Percentiles rank a stretch among this genome's conserved stretches.
These are phyloP conservation scores for Rhodotorula sp. DNA, from an alignment of 1,284 basidiomycete species.

Conservation along the genomic window DNA sequence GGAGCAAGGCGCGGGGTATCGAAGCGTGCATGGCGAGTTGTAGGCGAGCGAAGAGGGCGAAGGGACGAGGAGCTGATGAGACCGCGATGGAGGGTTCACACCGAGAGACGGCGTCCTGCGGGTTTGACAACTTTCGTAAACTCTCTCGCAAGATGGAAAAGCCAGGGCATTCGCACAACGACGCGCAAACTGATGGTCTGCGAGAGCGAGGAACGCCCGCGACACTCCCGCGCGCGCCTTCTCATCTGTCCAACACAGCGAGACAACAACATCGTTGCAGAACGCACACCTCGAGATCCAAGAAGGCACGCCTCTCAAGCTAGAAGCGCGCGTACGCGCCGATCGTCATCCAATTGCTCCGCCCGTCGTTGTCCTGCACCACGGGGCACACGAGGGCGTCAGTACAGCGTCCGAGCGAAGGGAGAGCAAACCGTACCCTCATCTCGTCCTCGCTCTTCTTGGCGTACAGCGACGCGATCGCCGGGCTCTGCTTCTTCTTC, in stretches of 20 bases:
- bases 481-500: conserved; percentile 38
- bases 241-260: too few species aligned
- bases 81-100: too few species aligned
- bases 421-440: conserved; percentile 20
- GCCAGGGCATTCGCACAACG: too few species aligned
- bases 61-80: neutral
- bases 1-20: neutral
- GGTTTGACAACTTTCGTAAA: too few species aligned
- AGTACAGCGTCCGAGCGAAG: neutral
- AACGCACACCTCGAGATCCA: too few species aligned
- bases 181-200: too few species aligned
- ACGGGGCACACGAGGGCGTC: neutral
- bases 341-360: conserved; percentile 41
- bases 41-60: neutral
- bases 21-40: too few species aligned
- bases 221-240: too few species aligned
- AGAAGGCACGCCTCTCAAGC: neutral
- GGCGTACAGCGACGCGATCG: conserved; percentile 37
- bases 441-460: conserved; percentile 31
- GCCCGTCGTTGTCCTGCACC: conserved; percentile 38
- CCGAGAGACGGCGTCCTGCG: too few species aligned
- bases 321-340: conserved; percentile 36
- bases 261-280: neutral
- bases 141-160: too few species aligned
- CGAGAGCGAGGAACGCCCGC: too few species aligned